Base-by-base conservation (phyloP, 805 yeast species). In the Candida silvicultrix region DNA sequence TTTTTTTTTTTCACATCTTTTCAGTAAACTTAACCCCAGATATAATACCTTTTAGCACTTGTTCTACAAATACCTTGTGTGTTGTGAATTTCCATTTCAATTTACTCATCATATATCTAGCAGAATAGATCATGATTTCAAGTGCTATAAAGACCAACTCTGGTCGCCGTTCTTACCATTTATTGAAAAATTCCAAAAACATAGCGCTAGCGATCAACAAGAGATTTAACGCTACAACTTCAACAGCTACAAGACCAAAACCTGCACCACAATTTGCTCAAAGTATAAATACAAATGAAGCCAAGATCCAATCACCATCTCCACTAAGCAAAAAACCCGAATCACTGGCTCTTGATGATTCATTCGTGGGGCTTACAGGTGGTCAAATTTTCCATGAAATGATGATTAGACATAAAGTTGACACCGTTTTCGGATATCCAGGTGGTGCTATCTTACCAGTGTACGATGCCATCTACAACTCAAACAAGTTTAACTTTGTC, bases 401-500 rank as follows among this genome's bases (percentile, higher is more conserved):
- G 98, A 94, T 94, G 98, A 74, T 81, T 51, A 81, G 97, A 65
- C 97, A 94, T 65, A 79, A 87, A 45, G 99, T 94, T 47, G 97
- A 94, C 67, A 89, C 97, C 49, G 80, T 94, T 41, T 94, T 92
- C 65, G 99, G 99, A 38, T 94, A 94, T 71, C 95, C 99, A 45
- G 99, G 99, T 61, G 99, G 99, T 65, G 99, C 99, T 55, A 94
- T 94, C 60, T 76, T 94, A 59, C 98, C 99, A 14, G 99, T 94
- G 22, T 94, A 85, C 63, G 99, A 94, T 65, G 98, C 98, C 55
- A 94, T 94, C 57, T 87, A 85, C 74, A 85, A 92, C 71, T 86
- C 96, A 19, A 81, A 83, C 47, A 80, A 85, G 60, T 92, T 94
- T 75, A 80, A 83, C 56, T 94, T 94, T 63, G 87, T 94, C 46